phyloP scores from a whole-genome alignment of 176 grass and related monocot species.

The Zea mays region Zm-B73-REFERENCE-NAM-5.0 NC_050096.1:280860001-280860500 shows the following conservation, averaged over 20 bases:
- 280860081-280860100: conserved; percentile 90
- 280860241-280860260: conserved; percentile 76
- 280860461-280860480: conserved; percentile 80
- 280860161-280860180: conserved; percentile 68
- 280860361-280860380: conserved; percentile 67
- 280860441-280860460: conserved; percentile 67
- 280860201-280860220: conserved; percentile 74
- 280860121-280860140: conserved; percentile 91
- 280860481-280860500: conserved; percentile 71
- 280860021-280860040: conserved; percentile 55
- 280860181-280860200: conserved; percentile 68
- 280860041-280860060: conserved; percentile 76
- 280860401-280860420: conserved; percentile 79
- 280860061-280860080: conserved; percentile 78
- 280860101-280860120: conserved; percentile 81
- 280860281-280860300: conserved; percentile 68
- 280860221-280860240: conserved; percentile 80
- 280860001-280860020: conserved; percentile 38
- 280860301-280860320: conserved; percentile 82
- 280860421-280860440: conserved; percentile 66
- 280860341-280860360: conserved; percentile 80
- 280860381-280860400: conserved; percentile 74
- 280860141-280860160: conserved; percentile 73
- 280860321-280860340: conserved; percentile 77
- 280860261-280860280: conserved; percentile 88